Percentiles rank a stretch among this genome's conserved stretches.
phyloP scores from a whole-genome alignment of 495 filamentous ascomycete genomes.

The Pseudoneurospora amorphoporcata region DNA sequence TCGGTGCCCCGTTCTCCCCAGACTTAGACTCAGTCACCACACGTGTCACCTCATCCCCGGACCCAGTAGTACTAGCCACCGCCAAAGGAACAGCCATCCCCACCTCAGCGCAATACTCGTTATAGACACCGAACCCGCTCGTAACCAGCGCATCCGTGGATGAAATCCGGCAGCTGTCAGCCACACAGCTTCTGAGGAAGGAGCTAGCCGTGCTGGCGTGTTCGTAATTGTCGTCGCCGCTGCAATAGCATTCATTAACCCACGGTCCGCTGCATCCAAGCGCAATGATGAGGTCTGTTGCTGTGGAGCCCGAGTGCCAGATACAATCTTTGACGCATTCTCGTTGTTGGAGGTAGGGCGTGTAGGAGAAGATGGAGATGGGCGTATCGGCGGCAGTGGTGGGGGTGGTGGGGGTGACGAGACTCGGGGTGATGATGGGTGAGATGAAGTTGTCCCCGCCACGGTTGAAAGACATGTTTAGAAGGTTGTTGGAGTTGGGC shows the following conservation, averaged over 20 bases:
- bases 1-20: neutral
- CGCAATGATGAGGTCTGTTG: neutral
- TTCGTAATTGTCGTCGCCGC: neutral
- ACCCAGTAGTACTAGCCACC: neutral
- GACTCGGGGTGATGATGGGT: neutral
- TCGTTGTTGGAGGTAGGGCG: constrained; percentile 1
- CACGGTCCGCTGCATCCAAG: constrained; percentile 5
- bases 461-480: neutral
- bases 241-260: constrained; percentile 6
- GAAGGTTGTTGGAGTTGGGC: neutral
- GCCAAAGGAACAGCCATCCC: neutral
- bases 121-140: neutral
- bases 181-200: constrained; percentile 4
- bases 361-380: neutral
- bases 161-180: neutral
- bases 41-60: neutral
- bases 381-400: neutral
- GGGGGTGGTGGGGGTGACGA: neutral
- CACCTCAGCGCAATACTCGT: neutral
- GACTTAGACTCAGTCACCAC: neutral
- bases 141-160: neutral
- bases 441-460: neutral
- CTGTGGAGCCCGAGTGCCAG: neutral
- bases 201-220: neutral
- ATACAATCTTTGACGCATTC: constrained; percentile 8